These are phyloP conservation scores for Quercus bicolor DNA, from an alignment of 306 rosid genomes.

Conservation along the genomic window DNA sequence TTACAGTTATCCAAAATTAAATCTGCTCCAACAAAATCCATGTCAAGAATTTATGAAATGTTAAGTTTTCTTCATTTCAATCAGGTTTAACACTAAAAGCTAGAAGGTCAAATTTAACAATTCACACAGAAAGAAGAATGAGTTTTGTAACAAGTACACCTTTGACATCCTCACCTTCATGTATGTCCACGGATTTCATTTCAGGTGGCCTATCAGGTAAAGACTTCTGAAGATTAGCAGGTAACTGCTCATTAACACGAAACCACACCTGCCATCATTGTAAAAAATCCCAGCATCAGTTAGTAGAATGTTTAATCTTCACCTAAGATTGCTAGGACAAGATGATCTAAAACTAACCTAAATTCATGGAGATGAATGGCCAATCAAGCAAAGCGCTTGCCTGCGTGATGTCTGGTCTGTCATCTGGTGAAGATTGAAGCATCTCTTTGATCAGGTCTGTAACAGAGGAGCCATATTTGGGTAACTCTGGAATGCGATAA, in stretches of 20 bases:
- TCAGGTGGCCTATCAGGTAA: constrained; percentile 84
- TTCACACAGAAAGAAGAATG: not conserved
- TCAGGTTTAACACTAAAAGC: not conserved
- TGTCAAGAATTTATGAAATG: not conserved
- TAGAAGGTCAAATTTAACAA: not conserved
- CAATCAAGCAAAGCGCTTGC: constrained; percentile 99
- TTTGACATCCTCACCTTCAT: constrained; percentile 53
- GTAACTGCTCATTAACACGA: constrained; percentile 87
- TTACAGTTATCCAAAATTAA: no score
- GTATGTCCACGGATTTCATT: constrained; percentile 40
- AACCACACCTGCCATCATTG: constrained; percentile 79
- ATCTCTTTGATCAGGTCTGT: constrained; percentile 83
- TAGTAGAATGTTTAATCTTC: constrained; percentile 35
- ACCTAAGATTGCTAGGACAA: constrained; percentile 55
- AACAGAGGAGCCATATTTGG: constrained; percentile 59
- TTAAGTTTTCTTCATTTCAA: not conserved
- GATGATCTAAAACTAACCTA: constrained; percentile 98
- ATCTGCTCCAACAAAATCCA: no score
- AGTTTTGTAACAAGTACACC: not conserved
- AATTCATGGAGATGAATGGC: constrained; percentile 99
- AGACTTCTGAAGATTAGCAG: constrained; percentile 73
- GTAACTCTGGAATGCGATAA: constrained; percentile 90
- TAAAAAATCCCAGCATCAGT: constrained; percentile 31
- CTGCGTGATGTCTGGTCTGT: constrained; percentile 99
- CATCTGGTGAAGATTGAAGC: constrained; percentile 92